These are phyloP conservation scores for Orbilia brochopaga DNA, from an alignment of 2,329 filamentous ascomycete genomes.

Conservation along the genomic window DNA sequence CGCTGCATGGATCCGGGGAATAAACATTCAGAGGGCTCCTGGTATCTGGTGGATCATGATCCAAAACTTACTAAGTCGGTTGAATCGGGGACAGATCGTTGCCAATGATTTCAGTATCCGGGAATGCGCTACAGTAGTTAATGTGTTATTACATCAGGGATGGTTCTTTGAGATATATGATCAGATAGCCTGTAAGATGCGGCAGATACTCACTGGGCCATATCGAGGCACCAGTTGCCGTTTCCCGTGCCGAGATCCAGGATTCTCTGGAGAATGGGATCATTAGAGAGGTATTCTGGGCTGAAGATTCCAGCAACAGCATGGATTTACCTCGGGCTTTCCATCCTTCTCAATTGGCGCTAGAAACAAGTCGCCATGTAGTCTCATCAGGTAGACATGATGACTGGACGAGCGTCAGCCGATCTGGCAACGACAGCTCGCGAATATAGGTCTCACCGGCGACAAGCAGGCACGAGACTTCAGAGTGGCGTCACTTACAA, in stretches of 20 bases:
- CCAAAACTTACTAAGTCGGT: slow-evolving; percentile 47
- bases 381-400: slow-evolving; percentile 42
- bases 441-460: neutral
- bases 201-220: slow-evolving; percentile 55
- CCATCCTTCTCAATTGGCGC: slow-evolving; percentile 52
- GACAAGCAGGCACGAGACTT: neutral
- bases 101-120: slow-evolving; percentile 52
- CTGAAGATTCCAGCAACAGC: neutral
- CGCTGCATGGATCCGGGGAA: slow-evolving; percentile 35
- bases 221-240: slow-evolving; percentile 61
- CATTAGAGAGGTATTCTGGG: neutral
- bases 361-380: slow-evolving; percentile 52
- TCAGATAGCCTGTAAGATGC: neutral
- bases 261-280: slow-evolving; percentile 52
- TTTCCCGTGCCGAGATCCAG: slow-evolving; percentile 61
- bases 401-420: slow-evolving; percentile 20
- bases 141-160: neutral
- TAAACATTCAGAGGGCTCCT: neutral
- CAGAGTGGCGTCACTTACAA: neutral
- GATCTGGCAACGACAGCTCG: neutral
- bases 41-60: neutral
- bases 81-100: slow-evolving; percentile 54
- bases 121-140: slow-evolving; percentile 38
- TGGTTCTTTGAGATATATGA: neutral
- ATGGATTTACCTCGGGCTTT: slow-evolving; percentile 16